Conservation (phyloP, 139 green algal genomes). For the Limnomonas spitsbergensis region DNA sequence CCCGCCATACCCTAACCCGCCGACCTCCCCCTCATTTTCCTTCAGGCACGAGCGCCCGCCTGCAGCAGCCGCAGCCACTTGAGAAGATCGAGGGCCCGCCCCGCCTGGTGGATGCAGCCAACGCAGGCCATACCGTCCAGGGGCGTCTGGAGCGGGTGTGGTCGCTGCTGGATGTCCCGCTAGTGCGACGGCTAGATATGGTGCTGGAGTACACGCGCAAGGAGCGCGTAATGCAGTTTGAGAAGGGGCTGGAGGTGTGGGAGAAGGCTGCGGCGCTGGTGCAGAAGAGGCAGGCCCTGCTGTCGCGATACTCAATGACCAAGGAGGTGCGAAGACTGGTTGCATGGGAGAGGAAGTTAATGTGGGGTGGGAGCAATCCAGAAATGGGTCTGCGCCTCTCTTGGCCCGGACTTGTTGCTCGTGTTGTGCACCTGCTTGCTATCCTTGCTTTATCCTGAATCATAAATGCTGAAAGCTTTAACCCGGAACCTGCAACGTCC, state of each 20-base stretch:
- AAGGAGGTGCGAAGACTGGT: too few relatives aligned
- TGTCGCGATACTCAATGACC: neutral
- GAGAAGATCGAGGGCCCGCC: too few relatives aligned
- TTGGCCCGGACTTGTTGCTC: too few relatives aligned
- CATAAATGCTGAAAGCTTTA: neutral
- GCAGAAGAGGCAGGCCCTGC: neutral
- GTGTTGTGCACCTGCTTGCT: too few relatives aligned
- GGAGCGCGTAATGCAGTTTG: slow-evolving; percentile 1
- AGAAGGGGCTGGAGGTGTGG: neutral
- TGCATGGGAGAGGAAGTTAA: too few relatives aligned
- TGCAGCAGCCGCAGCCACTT: too few relatives aligned
- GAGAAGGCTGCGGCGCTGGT: neutral
- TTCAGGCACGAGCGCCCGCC: too few relatives aligned
- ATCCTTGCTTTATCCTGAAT: neutral
- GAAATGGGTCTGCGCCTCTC: too few relatives aligned
- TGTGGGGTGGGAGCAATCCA: too few relatives aligned
- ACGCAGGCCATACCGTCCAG: neutral
- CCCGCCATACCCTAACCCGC: too few relatives aligned
- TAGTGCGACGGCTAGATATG: slow-evolving; percentile 3
- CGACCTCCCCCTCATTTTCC: too few relatives aligned
- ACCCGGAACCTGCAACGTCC: too few relatives aligned
- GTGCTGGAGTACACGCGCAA: neutral
- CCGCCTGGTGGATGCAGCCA: neutral
- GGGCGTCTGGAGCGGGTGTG: slow-evolving; percentile 7
- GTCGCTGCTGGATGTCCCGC: neutral